Base-by-base conservation (phyloP, 495 filamentous ascomycete genomes). In the Saxispiralis lemnorum region DNA sequence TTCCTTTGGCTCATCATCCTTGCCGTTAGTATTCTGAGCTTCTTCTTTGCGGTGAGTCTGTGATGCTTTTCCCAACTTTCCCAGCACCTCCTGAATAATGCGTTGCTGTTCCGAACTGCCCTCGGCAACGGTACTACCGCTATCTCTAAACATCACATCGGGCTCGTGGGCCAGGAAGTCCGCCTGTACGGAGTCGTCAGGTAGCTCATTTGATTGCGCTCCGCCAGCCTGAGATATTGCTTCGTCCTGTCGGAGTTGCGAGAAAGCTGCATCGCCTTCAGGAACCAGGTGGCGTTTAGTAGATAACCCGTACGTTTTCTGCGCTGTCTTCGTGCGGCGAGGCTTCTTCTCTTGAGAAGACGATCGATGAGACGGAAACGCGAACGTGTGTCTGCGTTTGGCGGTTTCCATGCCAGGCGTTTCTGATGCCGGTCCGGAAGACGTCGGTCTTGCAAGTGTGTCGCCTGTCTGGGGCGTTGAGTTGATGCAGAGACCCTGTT, bases 91-190 rank as follows among this genome's bases (percentile, higher is more conserved):
- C 14, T 45, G 32, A n/a, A 49, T 11, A 41, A 49, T 39, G 7
- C 46, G 15, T 11, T 31, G 19, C 30, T 53, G 46, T 32, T 11
- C 30, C 1, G 46, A 49, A 6, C 10, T 12, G 11, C 12, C 20
- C 14, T 49, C 50, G 9, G 30, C 42, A 7, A 42, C 43, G 6
- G 50, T 53, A 28, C 33, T 43, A 18, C 50, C 50, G 37, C 31
- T 37, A n/a, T 53, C 46, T 12, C 31, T 35, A 33, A 55, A 55
- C 52, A 55, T 49, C 17, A 47, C 45, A 31, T 19, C 31, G 2
- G 52, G 52, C 21, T 55, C 45, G 30, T 55, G 52, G 15, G 43
- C 28, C 5, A 28, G 35, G 30, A 55, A 52, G 18, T 50, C 45
- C 7, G 31, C 38, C 31, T 32, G 18, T 1, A 50, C 17, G 30